Evolutionary conservation across 345 rosid genomes (phyloP), one percentile per base, ranked within the genome.

Genomic region (Brassica cretica): DNA sequence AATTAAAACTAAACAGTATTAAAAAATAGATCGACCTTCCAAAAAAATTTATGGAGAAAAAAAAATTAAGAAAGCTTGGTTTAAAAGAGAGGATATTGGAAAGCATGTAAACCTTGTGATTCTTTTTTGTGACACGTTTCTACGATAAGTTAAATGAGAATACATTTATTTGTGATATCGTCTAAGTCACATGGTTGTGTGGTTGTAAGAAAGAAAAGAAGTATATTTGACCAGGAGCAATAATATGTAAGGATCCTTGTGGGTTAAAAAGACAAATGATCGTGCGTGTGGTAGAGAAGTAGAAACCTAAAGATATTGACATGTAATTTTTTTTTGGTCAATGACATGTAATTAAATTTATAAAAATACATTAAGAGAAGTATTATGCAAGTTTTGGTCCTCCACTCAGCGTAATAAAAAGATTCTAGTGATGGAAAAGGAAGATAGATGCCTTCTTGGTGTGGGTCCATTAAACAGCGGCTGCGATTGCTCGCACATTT

Each of bases 391-490:
- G 30, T 59, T 59, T 21, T 59, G 64, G 30, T 24, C 8, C 32
- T 59, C 15, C 63, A 15, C 30, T 19, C 62, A 5, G 7, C 63
- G 10, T 59, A 59, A 59, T 24, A 21, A 61, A 61, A 61, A 37
- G 70, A 66, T 41, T 66, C 56, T 66, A 41, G 10, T 19, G 33
- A 66, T 39, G 30, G 18, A 14, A 24, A 39, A 58, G 4, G 8
- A 2, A 33, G 24, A 66, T 21, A 21, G 58, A 67, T 67, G 71
- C 71, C 18, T n/a, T n/a, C 67, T 32, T 64, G 1, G 19, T 10
- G 6, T 33, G 68, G 60, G 79, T 58, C 73, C 68, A 67, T 12
- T 59, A 3, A 53, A 11, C 8, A 25, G 68, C 46, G 73, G 79
- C 46, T 67, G 25, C 7, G 14, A 75, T 66, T 39, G 60, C 4